A percentile compares a stretch with the other conserved stretches of the same genome.
phyloP scores from a whole-genome alignment of 1,284 basidiomycete species.

The Ustanciosporium gigantosporum region DNA sequence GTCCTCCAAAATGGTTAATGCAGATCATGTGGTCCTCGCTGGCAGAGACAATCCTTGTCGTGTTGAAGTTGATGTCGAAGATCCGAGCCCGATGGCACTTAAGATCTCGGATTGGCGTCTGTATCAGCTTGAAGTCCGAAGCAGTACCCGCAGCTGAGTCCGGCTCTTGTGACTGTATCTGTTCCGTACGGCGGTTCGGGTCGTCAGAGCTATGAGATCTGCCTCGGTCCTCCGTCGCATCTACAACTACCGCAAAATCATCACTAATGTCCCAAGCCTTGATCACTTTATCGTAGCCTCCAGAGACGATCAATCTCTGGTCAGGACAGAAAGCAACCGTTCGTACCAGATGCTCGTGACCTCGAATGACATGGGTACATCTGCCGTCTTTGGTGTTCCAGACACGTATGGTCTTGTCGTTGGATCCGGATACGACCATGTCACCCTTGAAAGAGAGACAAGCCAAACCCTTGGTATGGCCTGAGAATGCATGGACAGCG shows the following conservation, averaged over 20 bases:
- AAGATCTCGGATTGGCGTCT: constrained; percentile 17
- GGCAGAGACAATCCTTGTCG: constrained; percentile 39
- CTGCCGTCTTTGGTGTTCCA: constrained; percentile 38
- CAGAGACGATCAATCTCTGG: constrained; percentile 29
- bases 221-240: not conserved
- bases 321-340: constrained; percentile 28
- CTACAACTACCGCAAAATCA: not conserved
- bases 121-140: not conserved
- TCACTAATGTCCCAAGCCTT: constrained; percentile 22
- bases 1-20: constrained; percentile 33
- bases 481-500: constrained; percentile 25
- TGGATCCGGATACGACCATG: constrained; percentile 40
- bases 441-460: constrained; percentile 33
- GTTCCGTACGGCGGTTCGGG: not conserved
- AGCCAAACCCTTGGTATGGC: constrained; percentile 44
- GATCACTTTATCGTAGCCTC: constrained; percentile 46
- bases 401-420: constrained; percentile 47
- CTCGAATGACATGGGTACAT: constrained; percentile 28
- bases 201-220: not conserved
- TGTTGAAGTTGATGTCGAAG: constrained; percentile 46
- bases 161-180: not conserved
- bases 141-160: not conserved
- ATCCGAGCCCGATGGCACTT: constrained; percentile 22
- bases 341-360: constrained; percentile 39
- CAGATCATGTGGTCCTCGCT: constrained; percentile 43